phyloP scores from a whole-genome alignment of 2,329 filamentous ascomycete species.

The Tolypocladium inflatum region DNA sequence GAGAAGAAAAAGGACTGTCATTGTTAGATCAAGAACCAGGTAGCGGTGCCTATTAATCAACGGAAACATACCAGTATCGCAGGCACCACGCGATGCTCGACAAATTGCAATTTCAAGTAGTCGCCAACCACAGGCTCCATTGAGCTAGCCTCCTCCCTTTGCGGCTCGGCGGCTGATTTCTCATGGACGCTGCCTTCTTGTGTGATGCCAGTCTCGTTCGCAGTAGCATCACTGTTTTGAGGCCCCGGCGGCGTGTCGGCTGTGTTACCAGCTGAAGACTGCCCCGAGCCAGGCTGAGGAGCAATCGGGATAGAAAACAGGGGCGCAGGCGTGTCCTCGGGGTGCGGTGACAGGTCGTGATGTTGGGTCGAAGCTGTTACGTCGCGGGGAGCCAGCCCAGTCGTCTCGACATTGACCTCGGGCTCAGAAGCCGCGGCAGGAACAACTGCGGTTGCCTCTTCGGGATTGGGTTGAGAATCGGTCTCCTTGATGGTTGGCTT shows the following conservation, averaged over 20 bases:
- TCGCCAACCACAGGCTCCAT: slow-evolving; percentile 78
- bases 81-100: slow-evolving; percentile 87
- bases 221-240: slow-evolving; percentile 2
- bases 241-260: slow-evolving; percentile 3
- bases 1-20: slow-evolving; percentile 88
- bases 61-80: slow-evolving; percentile 70
- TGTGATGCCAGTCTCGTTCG: slow-evolving; percentile 1
- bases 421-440: neutral
- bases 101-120: slow-evolving; percentile 91
- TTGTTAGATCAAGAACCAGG: neutral
- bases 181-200: neutral
- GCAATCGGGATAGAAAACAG: slow-evolving; percentile 28
- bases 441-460: neutral
- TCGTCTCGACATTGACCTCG: slow-evolving; percentile 8
- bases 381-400: slow-evolving; percentile 6
- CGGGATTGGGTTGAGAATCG: neutral
- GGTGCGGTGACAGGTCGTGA: slow-evolving; percentile 38
- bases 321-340: slow-evolving; percentile 61
- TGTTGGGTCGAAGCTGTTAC: slow-evolving; percentile 5
- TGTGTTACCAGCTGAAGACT: neutral
- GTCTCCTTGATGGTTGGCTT: neutral
- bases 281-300: neutral
- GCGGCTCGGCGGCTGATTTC: slow-evolving; percentile 4
- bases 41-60: neutral
- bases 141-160: slow-evolving; percentile 4